These are phyloP conservation scores for Chenopodium quinoa DNA, from an alignment of 148 eudicot species.

Conservation along the genomic window DNA sequence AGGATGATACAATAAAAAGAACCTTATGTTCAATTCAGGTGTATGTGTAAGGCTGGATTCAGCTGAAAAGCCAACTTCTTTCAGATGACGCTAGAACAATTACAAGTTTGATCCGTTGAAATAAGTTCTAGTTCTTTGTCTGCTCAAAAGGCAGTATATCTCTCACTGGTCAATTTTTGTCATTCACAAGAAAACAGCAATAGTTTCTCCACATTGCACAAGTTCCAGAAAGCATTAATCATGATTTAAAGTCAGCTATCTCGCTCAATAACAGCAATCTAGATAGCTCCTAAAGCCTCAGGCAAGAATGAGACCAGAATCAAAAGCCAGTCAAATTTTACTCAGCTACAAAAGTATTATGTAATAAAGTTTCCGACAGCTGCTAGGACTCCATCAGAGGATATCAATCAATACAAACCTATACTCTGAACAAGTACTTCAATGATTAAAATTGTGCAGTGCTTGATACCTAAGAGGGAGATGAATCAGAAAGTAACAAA, in stretches of 20 bases:
- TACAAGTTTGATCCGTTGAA: neutral
- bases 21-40: neutral
- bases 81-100: neutral
- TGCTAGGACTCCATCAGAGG: neutral
- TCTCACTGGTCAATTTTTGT: neutral
- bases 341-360: neutral
- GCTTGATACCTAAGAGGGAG: neutral
- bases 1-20: neutral
- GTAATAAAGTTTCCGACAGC: neutral
- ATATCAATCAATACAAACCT: neutral
- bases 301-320: neutral
- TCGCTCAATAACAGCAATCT: neutral
- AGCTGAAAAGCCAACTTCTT: neutral
- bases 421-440: neutral
- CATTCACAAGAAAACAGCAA: neutral
- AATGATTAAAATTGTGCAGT: neutral
- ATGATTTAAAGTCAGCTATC: neutral
- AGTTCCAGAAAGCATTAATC: neutral
- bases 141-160: neutral
- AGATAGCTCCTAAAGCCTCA: neutral
- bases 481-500: neutral
- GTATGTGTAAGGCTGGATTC: neutral
- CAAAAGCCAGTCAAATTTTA: neutral
- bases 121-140: neutral
- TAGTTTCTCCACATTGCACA: neutral